A percentile compares a stretch with the other conserved stretches of the same genome.
Evolutionary conservation across 257 asterid genomes (phyloP).

Genomic region (Solanum gracilifrons): DNA sequence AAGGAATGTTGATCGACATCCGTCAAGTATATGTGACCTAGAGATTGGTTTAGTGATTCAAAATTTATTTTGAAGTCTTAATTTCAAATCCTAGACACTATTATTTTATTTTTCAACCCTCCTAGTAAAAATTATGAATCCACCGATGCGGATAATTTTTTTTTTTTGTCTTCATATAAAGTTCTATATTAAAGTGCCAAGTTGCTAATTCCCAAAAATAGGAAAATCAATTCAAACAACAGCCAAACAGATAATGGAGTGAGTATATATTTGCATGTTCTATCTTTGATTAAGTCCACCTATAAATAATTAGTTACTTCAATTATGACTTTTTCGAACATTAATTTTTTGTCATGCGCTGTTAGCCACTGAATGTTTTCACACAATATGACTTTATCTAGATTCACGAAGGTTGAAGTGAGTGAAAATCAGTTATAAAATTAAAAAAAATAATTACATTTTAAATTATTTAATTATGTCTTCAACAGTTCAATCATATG

Average conservation of each 20-base stretch:
- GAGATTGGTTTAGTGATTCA: neutral
- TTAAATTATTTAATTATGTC: neutral
- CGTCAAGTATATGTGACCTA: neutral
- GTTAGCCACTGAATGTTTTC: neutral
- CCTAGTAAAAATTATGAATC: neutral
- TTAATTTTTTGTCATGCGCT: neutral
- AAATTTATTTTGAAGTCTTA: no score
- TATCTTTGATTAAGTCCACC: neutral
- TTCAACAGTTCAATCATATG: neutral
- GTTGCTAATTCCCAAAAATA: neutral
- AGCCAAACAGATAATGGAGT: neutral
- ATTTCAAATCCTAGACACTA: neutral
- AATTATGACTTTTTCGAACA: neutral
- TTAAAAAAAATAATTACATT: neutral
- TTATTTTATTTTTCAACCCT: no score
- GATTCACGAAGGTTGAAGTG: neutral
- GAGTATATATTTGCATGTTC: neutral
- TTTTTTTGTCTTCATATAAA: neutral
- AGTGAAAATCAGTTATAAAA: neutral
- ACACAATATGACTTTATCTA: neutral
- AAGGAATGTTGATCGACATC: rapidly evolving
- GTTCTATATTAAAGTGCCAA: neutral
- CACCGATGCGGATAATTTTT: neutral
- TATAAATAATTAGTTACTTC: neutral
- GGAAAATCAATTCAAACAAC: neutral